These are phyloP conservation scores for Suhomyces maxii DNA, from an alignment of 1,139 yeast genomes.

Conservation along the genomic window DNA sequence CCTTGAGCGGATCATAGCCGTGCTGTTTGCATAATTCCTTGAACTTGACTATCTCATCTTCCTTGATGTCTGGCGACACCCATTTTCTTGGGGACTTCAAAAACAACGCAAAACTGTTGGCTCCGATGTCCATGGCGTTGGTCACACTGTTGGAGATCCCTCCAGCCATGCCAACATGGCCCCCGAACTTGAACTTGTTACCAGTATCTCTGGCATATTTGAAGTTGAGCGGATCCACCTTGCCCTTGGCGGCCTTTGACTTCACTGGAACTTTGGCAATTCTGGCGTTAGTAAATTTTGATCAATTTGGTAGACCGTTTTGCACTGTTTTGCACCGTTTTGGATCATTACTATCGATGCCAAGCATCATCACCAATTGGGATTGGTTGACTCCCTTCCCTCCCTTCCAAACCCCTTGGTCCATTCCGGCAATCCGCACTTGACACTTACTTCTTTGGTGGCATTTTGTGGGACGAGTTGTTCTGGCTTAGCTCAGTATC, in stretches of 20 bases:
- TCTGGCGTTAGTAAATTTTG: slow-evolving; percentile 1
- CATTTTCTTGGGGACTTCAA: slow-evolving; percentile 89
- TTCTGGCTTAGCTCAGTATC: background rate
- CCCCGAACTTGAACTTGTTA: slow-evolving; percentile 62
- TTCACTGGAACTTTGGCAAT: background rate
- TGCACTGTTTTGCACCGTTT: no score
- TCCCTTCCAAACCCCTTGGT: background rate
- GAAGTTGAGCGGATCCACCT: slow-evolving; percentile 10
- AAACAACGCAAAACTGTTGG: slow-evolving; percentile 86
- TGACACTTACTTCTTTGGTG: slow-evolving; percentile 15
- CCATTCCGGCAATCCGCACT: background rate
- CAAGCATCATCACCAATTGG: background rate
- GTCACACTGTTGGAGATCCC: slow-evolving; percentile 74
- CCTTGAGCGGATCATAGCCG: slow-evolving; percentile 71
- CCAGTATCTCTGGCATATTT: slow-evolving; percentile 20
- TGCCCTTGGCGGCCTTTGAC: slow-evolving; percentile 2
- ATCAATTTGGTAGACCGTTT: no score
- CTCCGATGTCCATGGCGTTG: slow-evolving; percentile 75
- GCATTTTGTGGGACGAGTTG: slow-evolving; percentile 6
- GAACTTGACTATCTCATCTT: slow-evolving; percentile 68
- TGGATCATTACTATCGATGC: background rate
- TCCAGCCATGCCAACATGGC: slow-evolving; percentile 75
- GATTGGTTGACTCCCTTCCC: background rate
- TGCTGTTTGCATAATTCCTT: slow-evolving; percentile 57
- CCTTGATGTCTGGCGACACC: slow-evolving; percentile 76